phyloP scores from a whole-genome alignment of 2,329 filamentous ascomycete species.

The Calonectria honghensis region DNA sequence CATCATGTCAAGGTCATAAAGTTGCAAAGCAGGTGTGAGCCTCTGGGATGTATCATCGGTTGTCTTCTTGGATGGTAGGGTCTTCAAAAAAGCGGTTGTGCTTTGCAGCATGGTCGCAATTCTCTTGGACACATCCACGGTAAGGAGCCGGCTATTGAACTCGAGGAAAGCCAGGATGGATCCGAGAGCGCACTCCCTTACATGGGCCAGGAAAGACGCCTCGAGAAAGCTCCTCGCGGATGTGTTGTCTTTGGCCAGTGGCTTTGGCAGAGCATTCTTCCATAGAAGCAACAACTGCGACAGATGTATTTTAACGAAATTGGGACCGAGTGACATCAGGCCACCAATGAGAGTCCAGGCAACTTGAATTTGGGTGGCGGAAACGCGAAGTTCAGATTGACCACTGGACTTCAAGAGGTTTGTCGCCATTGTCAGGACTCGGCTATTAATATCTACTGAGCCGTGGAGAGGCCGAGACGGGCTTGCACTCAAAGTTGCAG shows the following conservation, averaged over 20 bases:
- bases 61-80: constrained; percentile 87
- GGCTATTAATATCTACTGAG: constrained; percentile 95
- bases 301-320: constrained; percentile 98
- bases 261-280: constrained; percentile 98
- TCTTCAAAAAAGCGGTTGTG: constrained; percentile 91
- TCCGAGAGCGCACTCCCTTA: constrained; percentile 93
- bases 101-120: constrained; percentile 97
- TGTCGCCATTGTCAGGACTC: constrained; percentile 92
- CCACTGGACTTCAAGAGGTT: constrained; percentile 94
- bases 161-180: constrained; percentile 94
- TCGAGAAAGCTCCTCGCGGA: constrained; percentile 89
- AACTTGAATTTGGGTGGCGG: constrained; percentile 96
- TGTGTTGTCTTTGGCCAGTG: constrained; percentile 93
- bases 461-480: constrained; percentile 92
- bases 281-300: constrained; percentile 94
- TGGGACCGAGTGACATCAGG: constrained; percentile 95
- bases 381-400: constrained; percentile 91
- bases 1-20: constrained; percentile 94
- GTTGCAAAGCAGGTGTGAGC: constrained; percentile 88
- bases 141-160: constrained; percentile 93
- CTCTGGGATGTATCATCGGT: constrained; percentile 91
- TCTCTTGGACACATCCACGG: constrained; percentile 93
- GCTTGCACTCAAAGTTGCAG: constrained; percentile 92
- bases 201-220: constrained; percentile 93
- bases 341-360: constrained; percentile 98